phyloP scores from a whole-genome alignment of 1,139 yeast genomes.

The Protomyces macrosporus region DNA sequence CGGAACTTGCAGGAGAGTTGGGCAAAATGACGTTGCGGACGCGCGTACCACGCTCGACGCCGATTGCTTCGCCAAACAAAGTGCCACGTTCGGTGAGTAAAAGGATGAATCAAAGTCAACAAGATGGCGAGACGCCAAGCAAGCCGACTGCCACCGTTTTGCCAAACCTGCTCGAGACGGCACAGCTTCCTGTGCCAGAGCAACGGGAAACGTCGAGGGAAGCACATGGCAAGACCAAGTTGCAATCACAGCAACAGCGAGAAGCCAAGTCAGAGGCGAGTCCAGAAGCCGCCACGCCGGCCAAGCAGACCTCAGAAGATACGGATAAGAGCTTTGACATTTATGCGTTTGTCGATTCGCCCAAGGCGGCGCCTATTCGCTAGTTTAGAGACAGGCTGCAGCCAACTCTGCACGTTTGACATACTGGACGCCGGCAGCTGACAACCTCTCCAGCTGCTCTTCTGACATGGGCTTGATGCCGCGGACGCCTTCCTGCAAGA shows the following conservation, averaged over 20 bases:
- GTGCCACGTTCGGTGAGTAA: background rate
- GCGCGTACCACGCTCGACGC: slow-evolving; percentile 13
- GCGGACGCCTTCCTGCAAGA: slow-evolving; percentile 9
- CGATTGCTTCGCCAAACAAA: slow-evolving; percentile 2
- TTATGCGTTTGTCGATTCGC: background rate
- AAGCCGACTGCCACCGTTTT: background rate
- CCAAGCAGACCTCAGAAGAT: background rate
- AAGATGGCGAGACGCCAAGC: background rate
- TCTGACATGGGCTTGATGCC: slow-evolving; percentile 2
- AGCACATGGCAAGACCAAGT: too few species aligned
- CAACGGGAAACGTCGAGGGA: too few species aligned
- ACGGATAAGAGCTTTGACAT: background rate
- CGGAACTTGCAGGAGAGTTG: background rate
- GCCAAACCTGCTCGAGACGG: background rate
- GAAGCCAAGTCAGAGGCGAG: too few species aligned
- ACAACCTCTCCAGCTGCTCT: background rate
- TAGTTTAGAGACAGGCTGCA: background rate
- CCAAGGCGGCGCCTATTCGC: background rate
- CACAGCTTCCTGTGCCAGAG: too few species aligned
- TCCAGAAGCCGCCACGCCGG: background rate
- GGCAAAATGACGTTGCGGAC: slow-evolving; percentile 25
- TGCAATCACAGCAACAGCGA: background rate
- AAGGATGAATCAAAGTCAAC: background rate
- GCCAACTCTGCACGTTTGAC: background rate
- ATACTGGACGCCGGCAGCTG: background rate